Conservation (phyloP, 345 rosid species). For the Kandelia obovata region DNA sequence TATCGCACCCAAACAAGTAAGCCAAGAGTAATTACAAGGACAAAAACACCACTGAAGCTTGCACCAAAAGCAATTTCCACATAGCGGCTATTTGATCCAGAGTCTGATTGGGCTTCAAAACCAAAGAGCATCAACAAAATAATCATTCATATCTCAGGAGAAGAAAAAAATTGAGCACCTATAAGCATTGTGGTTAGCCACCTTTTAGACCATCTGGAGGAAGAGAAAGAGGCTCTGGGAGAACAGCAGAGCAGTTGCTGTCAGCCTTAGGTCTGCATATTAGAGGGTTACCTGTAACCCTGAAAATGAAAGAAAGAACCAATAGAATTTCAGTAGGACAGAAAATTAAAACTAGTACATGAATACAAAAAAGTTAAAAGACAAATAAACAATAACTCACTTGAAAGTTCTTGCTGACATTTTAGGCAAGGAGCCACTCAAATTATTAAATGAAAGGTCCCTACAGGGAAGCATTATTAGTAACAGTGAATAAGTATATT, state of each 20-base stretch:
- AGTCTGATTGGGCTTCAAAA: conserved; percentile 48
- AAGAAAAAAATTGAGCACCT: conserved; percentile 8
- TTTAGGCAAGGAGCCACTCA: conserved; percentile 88
- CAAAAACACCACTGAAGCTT: conserved; percentile 80
- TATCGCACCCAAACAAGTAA: conserved; percentile 89
- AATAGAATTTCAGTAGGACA: conserved; percentile 11
- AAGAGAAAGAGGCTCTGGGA: conserved; percentile 89
- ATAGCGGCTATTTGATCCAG: conserved; percentile 52
- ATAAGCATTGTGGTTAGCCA: conserved; percentile 17
- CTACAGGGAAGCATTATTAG: conserved; percentile 37
- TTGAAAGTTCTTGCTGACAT: conserved; percentile 89
- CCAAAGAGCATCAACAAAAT: conserved; percentile 9
- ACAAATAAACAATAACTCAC: conserved; percentile 41
- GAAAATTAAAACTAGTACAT: conserved; percentile 8
- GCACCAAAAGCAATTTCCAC: conserved; percentile 79
- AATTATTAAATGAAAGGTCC: conserved; percentile 88
- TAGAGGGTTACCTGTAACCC: conserved; percentile 77
- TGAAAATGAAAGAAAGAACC: conserved; percentile 29
- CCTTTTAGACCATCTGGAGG: conserved; percentile 72
- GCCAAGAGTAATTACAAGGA: conserved; percentile 32
- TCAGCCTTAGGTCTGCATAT: conserved; percentile 66
- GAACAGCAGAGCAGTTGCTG: conserved; percentile 75
- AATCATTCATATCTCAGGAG: not conserved
- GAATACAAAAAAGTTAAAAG: conserved; percentile 11
- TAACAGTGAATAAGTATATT: not conserved